A percentile compares a stretch with the other conserved stretches of the same genome.
Conservation (phyloP, 164 flowering plant species). For the Sextonia rubra region DNA sequence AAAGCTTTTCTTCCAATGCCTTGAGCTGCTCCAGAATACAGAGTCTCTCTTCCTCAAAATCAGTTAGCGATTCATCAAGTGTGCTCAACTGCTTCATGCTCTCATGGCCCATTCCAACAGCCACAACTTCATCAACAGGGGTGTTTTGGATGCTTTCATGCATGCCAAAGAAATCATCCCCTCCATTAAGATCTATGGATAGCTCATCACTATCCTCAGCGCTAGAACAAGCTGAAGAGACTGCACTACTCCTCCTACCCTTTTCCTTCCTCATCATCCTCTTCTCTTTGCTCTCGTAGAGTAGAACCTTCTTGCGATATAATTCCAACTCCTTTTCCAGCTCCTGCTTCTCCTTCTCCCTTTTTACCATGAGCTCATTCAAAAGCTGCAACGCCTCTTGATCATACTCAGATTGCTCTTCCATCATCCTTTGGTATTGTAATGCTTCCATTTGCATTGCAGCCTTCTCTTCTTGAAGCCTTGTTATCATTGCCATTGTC, state of each 20-base stretch:
- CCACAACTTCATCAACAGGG: slow-evolving; percentile 48
- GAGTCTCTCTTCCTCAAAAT: slow-evolving; percentile 74
- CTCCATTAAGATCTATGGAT: slow-evolving; percentile 58
- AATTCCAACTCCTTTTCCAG: slow-evolving; percentile 62
- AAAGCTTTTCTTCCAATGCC: slow-evolving; percentile 77
- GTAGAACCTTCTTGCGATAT: slow-evolving; percentile 41
- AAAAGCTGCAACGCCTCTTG: slow-evolving; percentile 80
- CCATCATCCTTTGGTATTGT: slow-evolving; percentile 97
- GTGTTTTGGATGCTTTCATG: slow-evolving; percentile 40
- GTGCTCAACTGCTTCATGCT: slow-evolving; percentile 22
- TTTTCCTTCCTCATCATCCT: slow-evolving; percentile 37
- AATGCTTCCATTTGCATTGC: slow-evolving; percentile 90
- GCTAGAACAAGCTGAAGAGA: slow-evolving; percentile 55
- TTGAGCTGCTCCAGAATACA: slow-evolving; percentile 77
- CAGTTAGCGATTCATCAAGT: slow-evolving; percentile 50
- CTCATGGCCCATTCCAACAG: slow-evolving; percentile 34
- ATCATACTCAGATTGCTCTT: slow-evolving; percentile 89
- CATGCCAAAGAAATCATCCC: slow-evolving; percentile 27
- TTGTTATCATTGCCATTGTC: slow-evolving; percentile 94
- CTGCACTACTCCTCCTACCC: slow-evolving; percentile 37
- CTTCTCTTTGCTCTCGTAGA: slow-evolving; percentile 50
- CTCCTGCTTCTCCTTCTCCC: slow-evolving; percentile 82
- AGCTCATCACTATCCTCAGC: slow-evolving; percentile 61
- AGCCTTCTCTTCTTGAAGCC: slow-evolving; percentile 96
- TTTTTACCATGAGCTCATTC: slow-evolving; percentile 78